These are phyloP conservation scores for Skeletonema marinoi DNA, from an alignment of 108 stramenopile genomes.

Conservation along the genomic window DNA sequence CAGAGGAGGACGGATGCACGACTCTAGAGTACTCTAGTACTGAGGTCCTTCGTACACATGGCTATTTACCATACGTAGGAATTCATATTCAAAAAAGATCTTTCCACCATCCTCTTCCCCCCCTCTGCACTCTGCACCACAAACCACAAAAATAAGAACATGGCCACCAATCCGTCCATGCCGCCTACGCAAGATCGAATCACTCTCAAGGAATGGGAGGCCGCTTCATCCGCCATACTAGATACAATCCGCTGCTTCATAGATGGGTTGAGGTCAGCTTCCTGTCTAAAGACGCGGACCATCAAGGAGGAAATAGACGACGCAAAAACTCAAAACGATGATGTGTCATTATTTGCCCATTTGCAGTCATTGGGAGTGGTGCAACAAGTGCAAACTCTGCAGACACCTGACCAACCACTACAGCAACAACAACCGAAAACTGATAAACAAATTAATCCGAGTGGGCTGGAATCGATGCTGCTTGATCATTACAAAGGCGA, in stretches of 20 bases:
- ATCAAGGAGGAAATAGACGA: background rate
- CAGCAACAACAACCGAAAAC: background rate
- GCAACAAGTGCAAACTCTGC: slow-evolving; percentile 14
- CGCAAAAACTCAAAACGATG: background rate
- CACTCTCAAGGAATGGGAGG: slow-evolving; percentile 31
- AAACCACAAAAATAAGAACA: background rate
- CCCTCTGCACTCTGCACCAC: background rate
- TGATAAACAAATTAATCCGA: background rate
- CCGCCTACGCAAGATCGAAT: background rate
- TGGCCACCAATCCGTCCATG: background rate
- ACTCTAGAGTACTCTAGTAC: too few relatives aligned
- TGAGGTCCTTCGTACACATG: too few relatives aligned
- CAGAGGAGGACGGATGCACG: too few relatives aligned
- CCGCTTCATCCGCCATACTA: slow-evolving; percentile 22
- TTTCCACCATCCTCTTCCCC: background rate
- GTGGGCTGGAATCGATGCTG: slow-evolving; percentile 1
- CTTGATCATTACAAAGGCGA: slow-evolving; percentile 15
- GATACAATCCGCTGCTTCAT: slow-evolving; percentile 32
- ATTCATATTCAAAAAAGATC: too few relatives aligned
- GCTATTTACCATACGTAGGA: too few relatives aligned
- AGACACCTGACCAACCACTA: background rate
- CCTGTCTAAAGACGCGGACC: slow-evolving; percentile 1
- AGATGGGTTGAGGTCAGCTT: slow-evolving; percentile 37
- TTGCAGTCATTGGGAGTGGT: slow-evolving; percentile 26
- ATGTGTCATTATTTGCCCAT: slow-evolving; percentile 24